Conservation (phyloP, 23 red algal species). For the Gracilariopsis chorda region DNA sequence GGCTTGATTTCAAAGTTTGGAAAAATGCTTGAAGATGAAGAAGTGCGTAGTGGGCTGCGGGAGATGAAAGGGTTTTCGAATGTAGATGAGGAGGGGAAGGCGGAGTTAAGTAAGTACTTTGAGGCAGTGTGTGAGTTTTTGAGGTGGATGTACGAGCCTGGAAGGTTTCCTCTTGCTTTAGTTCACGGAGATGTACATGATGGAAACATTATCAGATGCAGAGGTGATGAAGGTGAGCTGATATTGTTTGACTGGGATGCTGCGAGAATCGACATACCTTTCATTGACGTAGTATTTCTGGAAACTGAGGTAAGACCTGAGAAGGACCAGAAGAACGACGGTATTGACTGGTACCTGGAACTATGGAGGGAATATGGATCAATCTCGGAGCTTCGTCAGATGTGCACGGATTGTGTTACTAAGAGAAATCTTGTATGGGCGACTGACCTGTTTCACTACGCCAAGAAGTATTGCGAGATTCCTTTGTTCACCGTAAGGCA, state of each 20-base stretch:
- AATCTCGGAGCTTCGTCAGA: too few relatives aligned
- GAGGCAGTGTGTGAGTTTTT: background rate
- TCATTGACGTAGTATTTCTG: too few relatives aligned
- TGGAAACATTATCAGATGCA: too few relatives aligned
- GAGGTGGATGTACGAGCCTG: background rate
- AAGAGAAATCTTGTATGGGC: too few relatives aligned
- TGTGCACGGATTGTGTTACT: too few relatives aligned
- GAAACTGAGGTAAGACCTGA: too few relatives aligned
- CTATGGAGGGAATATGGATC: too few relatives aligned
- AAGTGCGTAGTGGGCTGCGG: background rate
- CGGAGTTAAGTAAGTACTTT: background rate
- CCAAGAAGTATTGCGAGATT: too few relatives aligned
- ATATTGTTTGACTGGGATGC: background rate
- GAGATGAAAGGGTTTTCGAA: background rate
- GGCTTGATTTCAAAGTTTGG: background rate
- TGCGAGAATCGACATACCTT: background rate
- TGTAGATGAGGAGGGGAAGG: background rate
- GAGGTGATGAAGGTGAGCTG: background rate
- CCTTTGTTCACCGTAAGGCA: too few relatives aligned
- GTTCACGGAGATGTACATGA: background rate
- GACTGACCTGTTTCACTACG: too few relatives aligned
- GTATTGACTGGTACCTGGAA: too few relatives aligned
- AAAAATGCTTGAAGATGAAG: background rate
- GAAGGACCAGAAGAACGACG: too few relatives aligned
- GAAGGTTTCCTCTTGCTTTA: background rate